Conservation (phyloP, 768 basidiomycete species). For the Flagelloscypha sp. region DNA sequence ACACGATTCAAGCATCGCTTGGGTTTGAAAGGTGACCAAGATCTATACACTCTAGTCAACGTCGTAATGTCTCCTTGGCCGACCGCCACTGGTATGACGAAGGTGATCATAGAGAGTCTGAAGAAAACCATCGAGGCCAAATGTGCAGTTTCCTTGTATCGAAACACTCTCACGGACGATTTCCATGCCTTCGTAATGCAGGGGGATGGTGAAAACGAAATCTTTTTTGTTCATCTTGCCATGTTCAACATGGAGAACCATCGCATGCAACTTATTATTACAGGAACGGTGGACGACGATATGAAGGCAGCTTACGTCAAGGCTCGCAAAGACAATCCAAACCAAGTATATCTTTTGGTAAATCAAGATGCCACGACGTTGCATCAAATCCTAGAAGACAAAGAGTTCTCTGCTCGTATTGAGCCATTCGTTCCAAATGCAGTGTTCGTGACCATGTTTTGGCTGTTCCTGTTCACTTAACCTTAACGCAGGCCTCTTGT, state of each 20-base stretch:
- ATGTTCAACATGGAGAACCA: conserved; percentile 28
- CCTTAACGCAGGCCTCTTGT: too few relatives aligned
- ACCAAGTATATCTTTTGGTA: conserved; percentile 12
- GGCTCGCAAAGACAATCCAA: conserved; percentile 12
- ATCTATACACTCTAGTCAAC: conserved; percentile 28
- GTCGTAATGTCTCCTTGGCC: conserved; percentile 36
- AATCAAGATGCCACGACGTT: conserved; percentile 9
- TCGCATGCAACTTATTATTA: conserved; percentile 30
- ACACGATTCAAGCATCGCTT: conserved; percentile 28
- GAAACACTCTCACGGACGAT: conserved; percentile 25
- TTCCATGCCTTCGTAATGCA: conserved; percentile 29
- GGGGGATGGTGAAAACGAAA: conserved; percentile 22
- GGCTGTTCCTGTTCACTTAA: too few relatives aligned
- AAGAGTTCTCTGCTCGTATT: neutral
- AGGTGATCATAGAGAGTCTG: conserved; percentile 25
- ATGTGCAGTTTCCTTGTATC: conserved; percentile 22
- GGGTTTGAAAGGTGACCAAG: conserved; percentile 20
- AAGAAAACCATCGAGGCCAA: conserved; percentile 24
- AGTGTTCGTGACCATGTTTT: too few relatives aligned
- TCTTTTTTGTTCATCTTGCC: conserved; percentile 26
- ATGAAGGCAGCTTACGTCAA: conserved; percentile 10
- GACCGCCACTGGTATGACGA: conserved; percentile 18
- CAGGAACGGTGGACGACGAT: conserved; percentile 16
- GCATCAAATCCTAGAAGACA: neutral
- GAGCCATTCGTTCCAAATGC: too few relatives aligned